Percentiles rank a stretch among this genome's conserved stretches.
These are phyloP conservation scores for Penicillium sp. DNA, from an alignment of 2,329 filamentous ascomycete species.

Conservation along the genomic window DNA sequence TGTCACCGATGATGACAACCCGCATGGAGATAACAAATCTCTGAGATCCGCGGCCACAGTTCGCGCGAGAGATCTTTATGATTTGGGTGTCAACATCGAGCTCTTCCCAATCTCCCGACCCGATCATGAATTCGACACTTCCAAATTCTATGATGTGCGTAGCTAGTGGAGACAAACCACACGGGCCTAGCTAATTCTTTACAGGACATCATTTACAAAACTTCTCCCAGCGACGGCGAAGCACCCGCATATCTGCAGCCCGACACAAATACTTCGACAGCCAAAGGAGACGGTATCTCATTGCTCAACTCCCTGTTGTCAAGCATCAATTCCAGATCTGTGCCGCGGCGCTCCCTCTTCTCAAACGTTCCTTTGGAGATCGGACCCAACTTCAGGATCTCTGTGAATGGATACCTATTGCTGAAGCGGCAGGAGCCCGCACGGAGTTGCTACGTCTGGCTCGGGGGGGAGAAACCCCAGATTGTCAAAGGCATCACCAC, in stretches of 20 bases:
- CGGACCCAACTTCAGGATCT: constrained; percentile 79
- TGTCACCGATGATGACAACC: constrained; percentile 91
- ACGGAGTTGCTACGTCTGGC: constrained; percentile 83
- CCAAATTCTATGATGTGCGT: constrained; percentile 86
- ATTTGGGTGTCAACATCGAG: constrained; percentile 87
- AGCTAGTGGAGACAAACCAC: too few species aligned
- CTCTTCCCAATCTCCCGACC: constrained; percentile 82
- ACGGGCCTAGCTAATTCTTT: constrained; percentile 12
- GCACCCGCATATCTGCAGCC: constrained; percentile 59
- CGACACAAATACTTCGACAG: constrained; percentile 57
- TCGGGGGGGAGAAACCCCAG: constrained; percentile 81
- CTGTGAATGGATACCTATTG: constrained; percentile 89
- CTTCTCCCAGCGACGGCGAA: constrained; percentile 69
- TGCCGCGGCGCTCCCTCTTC: constrained; percentile 82
- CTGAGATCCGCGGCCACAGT: constrained; percentile 76
- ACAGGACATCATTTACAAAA: constrained; percentile 87
- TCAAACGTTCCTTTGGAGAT: constrained; percentile 85
- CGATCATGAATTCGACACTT: constrained; percentile 73
- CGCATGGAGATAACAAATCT: constrained; percentile 72
- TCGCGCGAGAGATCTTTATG: constrained; percentile 91
- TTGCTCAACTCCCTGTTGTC: constrained; percentile 79
- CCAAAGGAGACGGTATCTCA: constrained; percentile 73
- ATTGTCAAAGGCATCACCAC: constrained; percentile 75
- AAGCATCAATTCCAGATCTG: constrained; percentile 87
- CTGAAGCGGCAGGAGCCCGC: constrained; percentile 81